Percentiles rank a stretch among this genome's conserved stretches.
Conservation (phyloP, 192 early-diverging fungal species). For the Umbelopsis vinacea region DNA sequence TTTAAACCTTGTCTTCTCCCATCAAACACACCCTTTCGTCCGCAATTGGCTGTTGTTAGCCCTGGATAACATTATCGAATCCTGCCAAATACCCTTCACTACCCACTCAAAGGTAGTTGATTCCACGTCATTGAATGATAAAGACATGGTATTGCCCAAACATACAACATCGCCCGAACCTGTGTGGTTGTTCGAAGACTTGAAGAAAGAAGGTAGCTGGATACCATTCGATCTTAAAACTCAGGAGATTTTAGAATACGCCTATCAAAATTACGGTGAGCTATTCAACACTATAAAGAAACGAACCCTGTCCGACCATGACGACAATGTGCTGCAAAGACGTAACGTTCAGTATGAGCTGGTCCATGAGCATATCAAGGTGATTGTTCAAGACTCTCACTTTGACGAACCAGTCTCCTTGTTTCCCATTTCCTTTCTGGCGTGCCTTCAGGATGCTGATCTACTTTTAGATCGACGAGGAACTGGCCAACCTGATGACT, state of each 20-base stretch:
- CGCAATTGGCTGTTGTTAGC: background rate
- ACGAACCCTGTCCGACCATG: background rate
- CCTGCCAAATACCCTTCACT: background rate
- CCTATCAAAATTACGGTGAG: constrained; percentile 18
- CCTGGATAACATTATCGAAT: background rate
- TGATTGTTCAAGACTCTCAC: constrained; percentile 15
- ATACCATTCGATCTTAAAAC: constrained; percentile 27
- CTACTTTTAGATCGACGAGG: constrained; percentile 13
- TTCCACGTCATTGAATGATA: background rate
- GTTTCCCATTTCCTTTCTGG: constrained; percentile 17
- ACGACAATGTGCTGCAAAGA: background rate
- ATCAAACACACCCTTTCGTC: background rate
- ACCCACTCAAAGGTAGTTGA: background rate
- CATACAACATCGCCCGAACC: background rate
- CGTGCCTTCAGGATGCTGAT: constrained; percentile 18
- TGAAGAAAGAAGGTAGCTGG: constrained; percentile 26
- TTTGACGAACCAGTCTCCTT: constrained; percentile 13
- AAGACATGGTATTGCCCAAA: constrained; percentile 3
- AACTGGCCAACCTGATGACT: constrained; percentile 8
- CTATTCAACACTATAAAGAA: constrained; percentile 10
- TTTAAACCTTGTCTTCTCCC: background rate
- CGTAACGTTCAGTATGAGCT: constrained; percentile 3
- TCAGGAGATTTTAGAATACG: constrained; percentile 22
- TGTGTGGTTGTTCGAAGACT: constrained; percentile 27
- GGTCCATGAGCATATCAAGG: constrained; percentile 16